phyloP scores from a whole-genome alignment of 306 rosid genomes.

The Benincasa hispida region DNA sequence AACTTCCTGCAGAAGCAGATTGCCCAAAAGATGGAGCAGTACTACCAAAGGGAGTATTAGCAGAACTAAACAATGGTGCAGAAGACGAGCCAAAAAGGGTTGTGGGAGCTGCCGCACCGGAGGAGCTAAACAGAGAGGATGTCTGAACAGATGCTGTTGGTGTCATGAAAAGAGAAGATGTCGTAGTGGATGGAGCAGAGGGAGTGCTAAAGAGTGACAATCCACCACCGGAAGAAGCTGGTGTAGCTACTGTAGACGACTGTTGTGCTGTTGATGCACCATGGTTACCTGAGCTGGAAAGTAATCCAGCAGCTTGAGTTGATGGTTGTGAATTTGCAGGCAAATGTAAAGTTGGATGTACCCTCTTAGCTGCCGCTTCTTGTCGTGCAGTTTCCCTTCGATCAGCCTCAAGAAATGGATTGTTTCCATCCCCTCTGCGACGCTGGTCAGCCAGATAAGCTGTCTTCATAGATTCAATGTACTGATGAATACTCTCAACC shows the following conservation, averaged over 20 bases:
- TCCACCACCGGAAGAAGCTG: constrained; percentile 64
- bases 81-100: constrained; percentile 51
- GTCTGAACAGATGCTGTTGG: constrained; percentile 56
- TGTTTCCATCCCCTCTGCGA: constrained; percentile 62
- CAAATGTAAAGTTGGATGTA: constrained; percentile 79
- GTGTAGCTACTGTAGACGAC: constrained; percentile 34
- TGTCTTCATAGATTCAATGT: constrained; percentile 81
- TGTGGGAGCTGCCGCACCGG: constrained; percentile 52
- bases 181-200: constrained; percentile 50
- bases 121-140: constrained; percentile 44
- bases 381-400: constrained; percentile 92
- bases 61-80: constrained; percentile 38
- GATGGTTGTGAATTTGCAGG: constrained; percentile 74
- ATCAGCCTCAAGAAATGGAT: constrained; percentile 96
- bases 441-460: constrained; percentile 86
- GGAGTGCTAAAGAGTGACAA: constrained; percentile 66
- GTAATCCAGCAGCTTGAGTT: constrained; percentile 74
- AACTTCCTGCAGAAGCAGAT: constrained; percentile 39
- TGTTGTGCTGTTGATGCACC: constrained; percentile 37
- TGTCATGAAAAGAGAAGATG: constrained; percentile 59
- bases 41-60: constrained; percentile 54
- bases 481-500: constrained; percentile 95
- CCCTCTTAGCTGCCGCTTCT: constrained; percentile 90
- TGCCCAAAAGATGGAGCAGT: constrained; percentile 39
- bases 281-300: constrained; percentile 56